Conservation (phyloP, 371 early-diverging fungal species). For the Rhizopus arrhizus region DNA sequence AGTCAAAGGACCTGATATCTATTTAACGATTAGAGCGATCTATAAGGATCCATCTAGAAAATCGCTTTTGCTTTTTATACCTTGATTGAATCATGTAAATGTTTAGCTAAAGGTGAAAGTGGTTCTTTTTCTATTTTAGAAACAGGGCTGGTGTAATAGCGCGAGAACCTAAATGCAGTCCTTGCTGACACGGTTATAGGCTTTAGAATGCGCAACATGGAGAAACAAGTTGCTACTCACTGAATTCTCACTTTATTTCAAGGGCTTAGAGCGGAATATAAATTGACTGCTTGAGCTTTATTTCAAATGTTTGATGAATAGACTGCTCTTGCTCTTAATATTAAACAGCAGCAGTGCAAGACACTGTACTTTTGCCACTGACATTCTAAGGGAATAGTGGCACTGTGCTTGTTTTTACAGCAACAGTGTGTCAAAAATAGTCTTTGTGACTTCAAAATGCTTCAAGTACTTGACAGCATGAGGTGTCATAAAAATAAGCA, state of each 20-base stretch:
- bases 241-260: background rate
- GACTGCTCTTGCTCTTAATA: too few species aligned
- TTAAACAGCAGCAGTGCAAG: too few species aligned
- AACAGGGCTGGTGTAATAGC: background rate
- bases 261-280: constrained; percentile 3
- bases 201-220: constrained; percentile 20
- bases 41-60: too few species aligned
- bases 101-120: constrained; percentile 60
- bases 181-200: background rate
- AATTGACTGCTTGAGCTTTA: too few species aligned
- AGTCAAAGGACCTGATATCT: constrained; percentile 84
- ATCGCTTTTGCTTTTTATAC: constrained; percentile 27
- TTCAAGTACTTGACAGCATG: too few species aligned
- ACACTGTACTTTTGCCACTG: too few species aligned
- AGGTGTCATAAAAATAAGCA: too few species aligned
- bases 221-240: background rate
- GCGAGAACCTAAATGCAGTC: constrained; percentile 9
- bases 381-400: too few species aligned
- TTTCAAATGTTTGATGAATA: too few species aligned
- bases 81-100: constrained; percentile 65
- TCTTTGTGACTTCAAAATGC: too few species aligned
- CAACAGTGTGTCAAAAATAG: too few species aligned
- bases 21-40: background rate
- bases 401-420: too few species aligned
- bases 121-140: constrained; percentile 52